Evolutionary conservation across 495 filamentous ascomycete genomes (phyloP), one percentile per base, ranked within the genome.

Genomic region (Saxispiralis lemnorum): DNA sequence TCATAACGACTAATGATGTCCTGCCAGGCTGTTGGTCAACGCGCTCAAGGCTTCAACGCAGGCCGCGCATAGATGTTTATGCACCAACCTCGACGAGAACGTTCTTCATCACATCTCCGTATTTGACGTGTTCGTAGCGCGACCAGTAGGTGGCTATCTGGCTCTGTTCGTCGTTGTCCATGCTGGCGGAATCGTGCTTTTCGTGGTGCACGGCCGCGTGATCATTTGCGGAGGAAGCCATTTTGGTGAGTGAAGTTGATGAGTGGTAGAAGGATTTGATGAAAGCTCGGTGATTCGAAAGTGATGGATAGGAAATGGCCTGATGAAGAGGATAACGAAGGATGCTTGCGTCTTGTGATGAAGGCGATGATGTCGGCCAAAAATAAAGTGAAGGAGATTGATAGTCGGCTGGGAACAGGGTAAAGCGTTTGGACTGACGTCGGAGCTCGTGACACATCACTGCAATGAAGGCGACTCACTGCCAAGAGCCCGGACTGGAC

Each of bases 1-100:
- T 53, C 46, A 30, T 53, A 53, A 18, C 46, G 50, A 14, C 24
- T 45, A 35, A 53, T 44, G 30, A 53, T 17, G 16, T 53, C 50
- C 43, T 53, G 19, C 24, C 2, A 15, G 15, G 5, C 24, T 9
- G 9, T 28, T 3, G 2, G 38, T 47, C 38, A 46, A 34, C 31
- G 2, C 6, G 21, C 14, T 13, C 5, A 1, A 33, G 24, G 24
- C 24, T 28, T 9, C 24, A 28, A 9, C 24, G 24, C 24, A 28
- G 9, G 24, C 9, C 24, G 24, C 24, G 24, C 24, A 9, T 9
- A 4, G 9, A 9, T 4, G 9, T 28, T 28, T 9, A n/a, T n/a
- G n/a, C 24, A 28, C 24, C 24, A 19, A 47, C 48, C 44, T 47
- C 44, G 31, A 51, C 13, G 24, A 52, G 41, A 11, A 19, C 14